phyloP scores from a whole-genome alignment of 2,329 filamentous ascomycete genomes.

The Sodiomyces alkalinus region DNA sequence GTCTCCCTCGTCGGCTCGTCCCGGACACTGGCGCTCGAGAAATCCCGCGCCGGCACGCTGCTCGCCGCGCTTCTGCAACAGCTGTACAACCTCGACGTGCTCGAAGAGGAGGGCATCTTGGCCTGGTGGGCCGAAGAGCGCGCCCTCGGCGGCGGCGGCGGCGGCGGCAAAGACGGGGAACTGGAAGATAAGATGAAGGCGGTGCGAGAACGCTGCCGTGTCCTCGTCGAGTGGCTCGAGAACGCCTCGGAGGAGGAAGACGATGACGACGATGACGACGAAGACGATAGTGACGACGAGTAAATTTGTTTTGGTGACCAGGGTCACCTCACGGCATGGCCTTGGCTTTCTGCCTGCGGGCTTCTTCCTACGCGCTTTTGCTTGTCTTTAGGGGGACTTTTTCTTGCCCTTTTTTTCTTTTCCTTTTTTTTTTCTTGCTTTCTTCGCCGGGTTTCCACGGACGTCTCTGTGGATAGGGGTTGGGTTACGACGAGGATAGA shows the following conservation, averaged over 20 bases:
- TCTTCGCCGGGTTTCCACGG: too few relatives aligned
- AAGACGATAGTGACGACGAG: slow-evolving; percentile 17
- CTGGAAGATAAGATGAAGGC: slow-evolving; percentile 33
- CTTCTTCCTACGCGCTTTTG: too few relatives aligned
- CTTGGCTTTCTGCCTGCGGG: too few relatives aligned
- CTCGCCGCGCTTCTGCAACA: slow-evolving; percentile 70
- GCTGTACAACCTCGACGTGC: slow-evolving; percentile 67
- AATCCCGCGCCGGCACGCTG: slow-evolving; percentile 38
- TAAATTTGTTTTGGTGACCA: too few relatives aligned
- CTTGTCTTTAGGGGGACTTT: too few relatives aligned
- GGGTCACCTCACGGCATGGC: too few relatives aligned
- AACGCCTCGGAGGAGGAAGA: slow-evolving; percentile 62
- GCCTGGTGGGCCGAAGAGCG: slow-evolving; percentile 73
- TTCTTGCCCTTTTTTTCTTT: too few relatives aligned
- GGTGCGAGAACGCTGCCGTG: slow-evolving; percentile 58
- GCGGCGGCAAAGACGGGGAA: too few relatives aligned
- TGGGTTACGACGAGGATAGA: too few relatives aligned
- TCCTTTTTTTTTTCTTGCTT: too few relatives aligned
- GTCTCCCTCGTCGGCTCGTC: too few relatives aligned
- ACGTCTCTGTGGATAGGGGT: too few relatives aligned
- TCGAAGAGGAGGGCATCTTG: slow-evolving; percentile 80
- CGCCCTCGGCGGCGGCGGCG: slow-evolving; percentile 48
- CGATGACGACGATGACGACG: slow-evolving; percentile 38
- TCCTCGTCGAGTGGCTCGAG: slow-evolving; percentile 72
- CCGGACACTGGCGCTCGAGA: slow-evolving; percentile 45